Evolutionary conservation across 2,329 filamentous ascomycete genomes (phyloP).

Genomic region (Claviceps pazoutovae): DNA sequence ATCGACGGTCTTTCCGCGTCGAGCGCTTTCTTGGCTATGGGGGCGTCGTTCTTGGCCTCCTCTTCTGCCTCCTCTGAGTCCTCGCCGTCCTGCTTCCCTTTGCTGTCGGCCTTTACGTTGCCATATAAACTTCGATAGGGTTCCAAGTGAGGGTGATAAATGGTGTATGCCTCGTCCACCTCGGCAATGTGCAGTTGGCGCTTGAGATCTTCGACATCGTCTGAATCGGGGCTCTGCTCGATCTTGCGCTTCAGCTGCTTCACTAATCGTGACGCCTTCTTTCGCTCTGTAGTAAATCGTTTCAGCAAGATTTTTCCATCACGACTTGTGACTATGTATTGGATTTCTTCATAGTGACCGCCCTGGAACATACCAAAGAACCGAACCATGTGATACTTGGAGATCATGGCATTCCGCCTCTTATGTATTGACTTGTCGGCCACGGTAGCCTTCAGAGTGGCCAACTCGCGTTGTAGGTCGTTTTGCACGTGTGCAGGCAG

Average conservation of each 20-base stretch:
- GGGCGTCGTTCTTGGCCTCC: constrained; percentile 20
- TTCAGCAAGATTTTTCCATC: not conserved
- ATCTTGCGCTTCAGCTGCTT: constrained; percentile 51
- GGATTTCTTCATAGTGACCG: too few relatives aligned
- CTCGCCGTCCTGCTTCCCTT: constrained; percentile 20
- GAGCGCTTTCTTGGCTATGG: constrained; percentile 29
- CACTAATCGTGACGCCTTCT: constrained; percentile 54
- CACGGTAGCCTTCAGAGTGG: constrained; percentile 51
- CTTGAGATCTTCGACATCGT: constrained; percentile 37
- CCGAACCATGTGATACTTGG: constrained; percentile 68
- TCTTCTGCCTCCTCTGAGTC: constrained; percentile 28
- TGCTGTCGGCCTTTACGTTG: constrained; percentile 20
- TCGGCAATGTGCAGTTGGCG: constrained; percentile 52
- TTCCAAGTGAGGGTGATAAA: constrained; percentile 57
- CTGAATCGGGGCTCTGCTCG: constrained; percentile 32
- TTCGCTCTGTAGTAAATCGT: constrained; percentile 38
- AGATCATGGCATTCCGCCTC: constrained; percentile 55
- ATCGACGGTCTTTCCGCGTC: constrained; percentile 41
- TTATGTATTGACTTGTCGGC: constrained; percentile 44
- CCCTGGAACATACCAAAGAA: constrained; percentile 52
- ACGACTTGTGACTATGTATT: too few relatives aligned
- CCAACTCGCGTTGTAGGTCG: constrained; percentile 59
- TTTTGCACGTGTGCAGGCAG: constrained; percentile 54
- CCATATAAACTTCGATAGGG: constrained; percentile 54
- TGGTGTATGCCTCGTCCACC: constrained; percentile 63